Conservation (phyloP, 148 eudicot genomes). For the Chenopodium formosanum region DNA sequence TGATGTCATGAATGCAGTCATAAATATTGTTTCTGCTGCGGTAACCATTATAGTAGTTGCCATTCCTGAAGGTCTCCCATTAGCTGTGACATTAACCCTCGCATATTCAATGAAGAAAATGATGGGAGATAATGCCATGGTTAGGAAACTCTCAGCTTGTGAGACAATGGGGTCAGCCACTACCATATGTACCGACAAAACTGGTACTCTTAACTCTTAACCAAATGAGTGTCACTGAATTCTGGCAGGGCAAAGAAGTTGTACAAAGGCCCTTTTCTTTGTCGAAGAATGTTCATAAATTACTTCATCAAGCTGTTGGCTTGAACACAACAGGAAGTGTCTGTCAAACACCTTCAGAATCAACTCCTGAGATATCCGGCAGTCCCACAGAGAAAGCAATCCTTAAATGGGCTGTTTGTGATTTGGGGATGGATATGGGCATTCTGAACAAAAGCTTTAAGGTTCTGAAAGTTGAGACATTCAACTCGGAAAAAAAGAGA, state of each 20-base stretch:
- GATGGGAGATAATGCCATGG: conserved; percentile 39
- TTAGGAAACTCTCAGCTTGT: conserved; percentile 48
- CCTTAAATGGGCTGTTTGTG: conserved; percentile 39
- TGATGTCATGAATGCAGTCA: conserved; percentile 25
- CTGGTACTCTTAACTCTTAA: conserved; percentile 50
- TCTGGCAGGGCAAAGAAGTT: conserved; percentile 25
- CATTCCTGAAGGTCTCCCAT: conserved; percentile 31
- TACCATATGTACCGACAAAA: conserved; percentile 50
- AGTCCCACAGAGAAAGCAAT: conserved; percentile 47
- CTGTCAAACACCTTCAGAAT: neutral
- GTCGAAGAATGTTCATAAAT: neutral
- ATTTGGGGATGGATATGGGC: conserved; percentile 33
- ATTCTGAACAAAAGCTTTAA: conserved; percentile 17
- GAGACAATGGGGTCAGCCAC: conserved; percentile 59
- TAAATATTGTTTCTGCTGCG: conserved; percentile 23
- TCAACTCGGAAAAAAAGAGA: conserved; percentile 41
- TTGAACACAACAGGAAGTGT: conserved; percentile 35
- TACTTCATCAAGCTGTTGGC: conserved; percentile 24
- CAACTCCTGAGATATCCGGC: conserved; percentile 36
- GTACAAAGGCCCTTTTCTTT: neutral
- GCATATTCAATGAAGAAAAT: conserved; percentile 33
- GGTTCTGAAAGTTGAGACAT: conserved; percentile 38
- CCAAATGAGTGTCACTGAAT: conserved; percentile 31
- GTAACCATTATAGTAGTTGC: conserved; percentile 34
- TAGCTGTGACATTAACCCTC: conserved; percentile 30